These are phyloP conservation scores for Naganishia cerealis DNA, from an alignment of 1,284 basidiomycete genomes.

Conservation along the genomic window DNA sequence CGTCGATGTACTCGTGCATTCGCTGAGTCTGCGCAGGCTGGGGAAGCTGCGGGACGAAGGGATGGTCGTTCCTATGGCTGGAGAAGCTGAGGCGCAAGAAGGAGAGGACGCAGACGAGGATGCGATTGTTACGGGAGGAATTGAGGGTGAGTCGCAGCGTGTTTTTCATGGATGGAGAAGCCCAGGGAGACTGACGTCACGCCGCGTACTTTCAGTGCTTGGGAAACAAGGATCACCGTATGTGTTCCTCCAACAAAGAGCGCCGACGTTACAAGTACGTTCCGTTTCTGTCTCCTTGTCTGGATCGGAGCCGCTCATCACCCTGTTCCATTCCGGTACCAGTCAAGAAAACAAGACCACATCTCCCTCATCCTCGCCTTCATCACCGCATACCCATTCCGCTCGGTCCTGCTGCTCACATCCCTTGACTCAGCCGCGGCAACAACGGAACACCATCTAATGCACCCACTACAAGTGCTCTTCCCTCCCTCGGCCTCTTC, in stretches of 20 bases:
- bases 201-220: constrained; percentile 59
- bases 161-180: not conserved
- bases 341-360: constrained; percentile 71
- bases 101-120: constrained; percentile 61
- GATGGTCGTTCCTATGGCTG: constrained; percentile 68
- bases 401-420: constrained; percentile 64
- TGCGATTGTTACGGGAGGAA: constrained; percentile 65
- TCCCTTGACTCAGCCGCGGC: constrained; percentile 65
- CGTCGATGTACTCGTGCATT: constrained; percentile 68
- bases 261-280: constrained; percentile 68
- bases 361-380: constrained; percentile 62
- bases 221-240: constrained; percentile 59
- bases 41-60: constrained; percentile 63
- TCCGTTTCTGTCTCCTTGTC: constrained; percentile 25
- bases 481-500: constrained; percentile 32
- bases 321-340: not conserved
- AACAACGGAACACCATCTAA: constrained; percentile 70
- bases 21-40: constrained; percentile 62
- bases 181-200: not conserved
- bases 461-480: constrained; percentile 57
- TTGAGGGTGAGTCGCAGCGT: constrained; percentile 63
- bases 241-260: constrained; percentile 70
- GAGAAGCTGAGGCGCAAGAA: constrained; percentile 66
- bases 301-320: not conserved
- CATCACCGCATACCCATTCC: constrained; percentile 58